Evolutionary conservation across 2,329 filamentous ascomycete species (phyloP).

Genomic region (Clonostachys sp.): DNA sequence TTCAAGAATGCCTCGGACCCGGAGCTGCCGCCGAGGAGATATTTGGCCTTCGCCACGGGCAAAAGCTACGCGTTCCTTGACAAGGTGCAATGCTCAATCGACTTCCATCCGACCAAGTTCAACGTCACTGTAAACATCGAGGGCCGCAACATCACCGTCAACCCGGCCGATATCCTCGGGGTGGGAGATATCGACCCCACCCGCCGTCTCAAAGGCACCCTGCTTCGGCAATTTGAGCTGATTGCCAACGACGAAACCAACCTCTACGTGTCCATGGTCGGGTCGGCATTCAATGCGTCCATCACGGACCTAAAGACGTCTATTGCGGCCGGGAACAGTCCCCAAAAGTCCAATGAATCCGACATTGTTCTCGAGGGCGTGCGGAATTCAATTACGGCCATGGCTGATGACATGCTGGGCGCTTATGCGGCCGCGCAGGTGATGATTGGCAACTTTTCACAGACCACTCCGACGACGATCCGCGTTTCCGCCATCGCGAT

Average conservation of each 20-base stretch:
- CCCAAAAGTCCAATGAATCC: neutral
- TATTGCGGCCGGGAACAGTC: neutral
- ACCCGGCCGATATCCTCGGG: neutral
- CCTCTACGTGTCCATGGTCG: slow-evolving; percentile 25
- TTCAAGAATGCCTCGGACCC: neutral
- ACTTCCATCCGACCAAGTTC: neutral
- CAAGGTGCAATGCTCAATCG: neutral
- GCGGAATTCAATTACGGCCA: neutral
- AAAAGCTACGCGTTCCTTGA: neutral
- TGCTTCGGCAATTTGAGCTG: slow-evolving; percentile 23
- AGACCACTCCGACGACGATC: neutral
- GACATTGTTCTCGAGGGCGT: neutral
- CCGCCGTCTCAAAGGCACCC: slow-evolving; percentile 5
- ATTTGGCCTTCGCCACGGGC: neutral
- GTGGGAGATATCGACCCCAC: neutral
- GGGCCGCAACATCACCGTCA: neutral
- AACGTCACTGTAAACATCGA: neutral
- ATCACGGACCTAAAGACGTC: slow-evolving; percentile 10
- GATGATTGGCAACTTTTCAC: neutral
- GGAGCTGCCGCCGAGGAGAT: neutral
- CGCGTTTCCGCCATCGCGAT: neutral
- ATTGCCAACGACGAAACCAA: slow-evolving; percentile 28
- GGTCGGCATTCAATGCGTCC: slow-evolving; percentile 23
- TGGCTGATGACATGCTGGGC: neutral
- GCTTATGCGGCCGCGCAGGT: neutral